A percentile compares a stretch with the other conserved stretches of the same genome.
Conservation (phyloP, 129 eudicot species). For the Escallonia rubra region DNA sequence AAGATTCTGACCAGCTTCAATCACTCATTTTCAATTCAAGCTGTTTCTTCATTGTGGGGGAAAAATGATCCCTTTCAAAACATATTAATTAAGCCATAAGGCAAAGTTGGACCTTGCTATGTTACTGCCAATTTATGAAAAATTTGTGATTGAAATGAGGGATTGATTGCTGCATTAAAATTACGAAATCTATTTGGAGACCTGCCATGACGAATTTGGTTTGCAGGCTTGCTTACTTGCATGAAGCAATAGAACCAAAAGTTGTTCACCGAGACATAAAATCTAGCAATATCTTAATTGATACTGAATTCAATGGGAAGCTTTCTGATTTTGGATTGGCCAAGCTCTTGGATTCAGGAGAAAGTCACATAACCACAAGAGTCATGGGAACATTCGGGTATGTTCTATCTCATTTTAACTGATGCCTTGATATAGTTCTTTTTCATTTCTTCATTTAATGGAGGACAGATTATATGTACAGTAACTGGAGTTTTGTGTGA, state of each 20-base stretch:
- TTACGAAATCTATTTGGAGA: background rate
- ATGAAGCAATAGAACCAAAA: constrained; percentile 96
- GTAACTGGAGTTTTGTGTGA: background rate
- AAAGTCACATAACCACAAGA: constrained; percentile 91
- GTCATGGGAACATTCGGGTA: constrained; percentile 99
- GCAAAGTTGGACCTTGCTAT: too few species aligned
- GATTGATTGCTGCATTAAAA: background rate
- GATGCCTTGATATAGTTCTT: background rate
- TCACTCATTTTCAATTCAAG: too few species aligned
- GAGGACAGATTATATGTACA: too few species aligned
- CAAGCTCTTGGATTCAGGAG: constrained; percentile 88
- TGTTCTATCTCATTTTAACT: constrained; percentile 3
- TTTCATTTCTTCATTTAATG: background rate
- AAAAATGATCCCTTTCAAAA: too few species aligned
- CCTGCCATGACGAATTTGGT: background rate
- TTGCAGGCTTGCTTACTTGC: constrained; percentile 91
- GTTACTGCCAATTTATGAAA: too few species aligned
- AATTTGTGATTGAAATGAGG: too few species aligned
- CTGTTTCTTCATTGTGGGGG: too few species aligned
- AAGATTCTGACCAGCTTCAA: too few species aligned
- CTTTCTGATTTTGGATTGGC: constrained; percentile 97
- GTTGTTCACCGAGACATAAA: constrained; percentile 96
- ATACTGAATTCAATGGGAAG: constrained; percentile 75
- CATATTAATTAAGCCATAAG: too few species aligned
- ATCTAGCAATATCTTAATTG: constrained; percentile 92